A percentile compares a stretch with the other conserved stretches of the same genome.
These are phyloP conservation scores for Fusarium dimerum DNA, from an alignment of 2,329 filamentous ascomycete genomes.

Conservation along the genomic window DNA sequence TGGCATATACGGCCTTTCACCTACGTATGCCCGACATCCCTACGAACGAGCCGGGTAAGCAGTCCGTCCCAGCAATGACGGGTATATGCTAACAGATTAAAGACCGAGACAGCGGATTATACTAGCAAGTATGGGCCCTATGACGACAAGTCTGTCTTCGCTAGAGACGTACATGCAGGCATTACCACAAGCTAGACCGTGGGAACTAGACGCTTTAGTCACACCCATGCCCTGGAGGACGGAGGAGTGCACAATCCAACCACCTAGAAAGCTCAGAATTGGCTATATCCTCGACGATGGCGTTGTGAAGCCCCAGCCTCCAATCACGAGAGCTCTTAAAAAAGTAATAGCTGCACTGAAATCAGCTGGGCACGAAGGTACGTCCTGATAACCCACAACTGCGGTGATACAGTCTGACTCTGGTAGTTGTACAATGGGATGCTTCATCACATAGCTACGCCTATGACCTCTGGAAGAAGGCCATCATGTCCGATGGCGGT, in stretches of 20 bases:
- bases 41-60: slow-evolving; percentile 9
- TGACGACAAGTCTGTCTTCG: slow-evolving; percentile 3
- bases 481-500: slow-evolving; percentile 8
- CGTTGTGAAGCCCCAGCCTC: slow-evolving; percentile 9
- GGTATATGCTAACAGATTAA: background rate
- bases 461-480: slow-evolving; percentile 7
- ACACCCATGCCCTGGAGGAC: slow-evolving; percentile 6
- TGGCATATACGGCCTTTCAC: slow-evolving; percentile 10
- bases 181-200: slow-evolving; percentile 5
- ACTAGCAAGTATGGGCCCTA: slow-evolving; percentile 5
- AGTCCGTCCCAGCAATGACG: background rate
- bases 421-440: slow-evolving; percentile 6
- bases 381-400: background rate
- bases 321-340: slow-evolving; percentile 2
- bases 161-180: slow-evolving; percentile 12
- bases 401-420: background rate
- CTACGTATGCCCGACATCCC: slow-evolving; percentile 9
- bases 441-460: slow-evolving; percentile 2
- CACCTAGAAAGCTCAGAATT: slow-evolving; percentile 5
- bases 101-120: slow-evolving; percentile 11
- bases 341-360: slow-evolving; percentile 1
- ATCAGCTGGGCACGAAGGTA: slow-evolving; percentile 9
- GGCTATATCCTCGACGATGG: slow-evolving; percentile 11
- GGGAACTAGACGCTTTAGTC: slow-evolving; percentile 4
- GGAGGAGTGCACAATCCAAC: slow-evolving; percentile 1